Percentiles rank a stretch among this genome's conserved stretches.
These are phyloP conservation scores for Talaromyces sp. DNA, from an alignment of 2,329 filamentous ascomycete species.

Conservation along the genomic window DNA sequence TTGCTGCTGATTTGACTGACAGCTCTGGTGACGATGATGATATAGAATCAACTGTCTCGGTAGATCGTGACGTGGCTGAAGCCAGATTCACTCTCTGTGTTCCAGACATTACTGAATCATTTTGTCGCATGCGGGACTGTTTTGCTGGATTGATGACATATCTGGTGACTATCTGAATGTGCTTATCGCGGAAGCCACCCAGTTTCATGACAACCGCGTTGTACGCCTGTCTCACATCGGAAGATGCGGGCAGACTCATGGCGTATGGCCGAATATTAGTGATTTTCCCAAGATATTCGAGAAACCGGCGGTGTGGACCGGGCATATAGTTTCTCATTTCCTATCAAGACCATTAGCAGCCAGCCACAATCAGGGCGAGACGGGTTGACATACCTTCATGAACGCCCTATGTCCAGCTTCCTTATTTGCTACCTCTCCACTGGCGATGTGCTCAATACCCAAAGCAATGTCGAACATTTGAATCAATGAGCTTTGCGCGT, in stretches of 20 bases:
- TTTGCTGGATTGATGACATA: conserved; percentile 46
- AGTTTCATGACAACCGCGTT: conserved; percentile 42
- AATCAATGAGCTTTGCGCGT: conserved; percentile 50
- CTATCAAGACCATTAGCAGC: conserved; percentile 16
- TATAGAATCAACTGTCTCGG: not conserved
- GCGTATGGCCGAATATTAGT: conserved; percentile 44
- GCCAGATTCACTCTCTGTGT: conserved; percentile 36
- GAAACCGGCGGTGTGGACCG: conserved; percentile 45
- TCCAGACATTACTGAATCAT: not conserved
- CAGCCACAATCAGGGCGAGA: not conserved
- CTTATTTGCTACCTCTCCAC: conserved; percentile 25
- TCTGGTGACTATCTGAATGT: conserved; percentile 48
- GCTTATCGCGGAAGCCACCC: conserved; percentile 44
- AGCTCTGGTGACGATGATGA: not conserved
- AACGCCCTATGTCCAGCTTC: conserved; percentile 21
- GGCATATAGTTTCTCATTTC: conserved; percentile 54
- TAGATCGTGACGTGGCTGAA: conserved; percentile 22
- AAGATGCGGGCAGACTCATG: conserved; percentile 25
- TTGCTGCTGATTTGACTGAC: not conserved
- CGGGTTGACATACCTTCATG: conserved; percentile 19
- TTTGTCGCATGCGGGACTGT: conserved; percentile 10
- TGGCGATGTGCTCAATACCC: conserved; percentile 42
- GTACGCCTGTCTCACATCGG: conserved; percentile 37
- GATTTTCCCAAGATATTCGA: conserved; percentile 39
- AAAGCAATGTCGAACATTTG: conserved; percentile 51